Conservation (phyloP, 2,329 filamentous ascomycete species). For the Colletotrichum sp. region DNA sequence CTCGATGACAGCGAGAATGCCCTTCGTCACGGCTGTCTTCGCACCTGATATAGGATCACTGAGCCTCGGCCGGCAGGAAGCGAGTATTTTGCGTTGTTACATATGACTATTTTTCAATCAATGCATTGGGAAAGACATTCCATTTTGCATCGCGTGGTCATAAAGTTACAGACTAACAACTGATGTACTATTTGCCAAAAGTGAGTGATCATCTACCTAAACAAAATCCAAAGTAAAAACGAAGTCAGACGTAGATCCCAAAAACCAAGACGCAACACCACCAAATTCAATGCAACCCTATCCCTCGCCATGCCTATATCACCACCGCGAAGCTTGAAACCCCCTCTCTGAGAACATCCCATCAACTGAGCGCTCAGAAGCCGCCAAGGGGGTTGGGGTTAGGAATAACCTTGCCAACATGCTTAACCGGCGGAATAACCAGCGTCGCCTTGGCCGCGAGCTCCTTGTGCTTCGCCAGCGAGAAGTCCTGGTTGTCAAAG, state of each 20-base stretch:
- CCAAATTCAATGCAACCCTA: background rate
- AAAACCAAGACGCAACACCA: background rate
- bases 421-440: constrained; percentile 33
- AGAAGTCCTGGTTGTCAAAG: constrained; percentile 41
- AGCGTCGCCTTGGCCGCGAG: constrained; percentile 34
- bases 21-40: too few relatives aligned
- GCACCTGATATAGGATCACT: too few relatives aligned
- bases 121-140: too few relatives aligned
- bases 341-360: background rate
- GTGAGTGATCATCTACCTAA: background rate
- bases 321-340: background rate
- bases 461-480: constrained; percentile 39
- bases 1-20: too few relatives aligned
- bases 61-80: too few relatives aligned
- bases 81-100: too few relatives aligned
- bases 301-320: rapidly evolving
- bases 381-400: constrained; percentile 47
- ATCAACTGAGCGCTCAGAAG: constrained; percentile 24
- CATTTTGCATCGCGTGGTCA: too few relatives aligned
- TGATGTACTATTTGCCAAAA: too few relatives aligned
- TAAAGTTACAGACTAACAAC: background rate
- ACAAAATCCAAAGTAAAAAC: background rate
- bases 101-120: too few relatives aligned
- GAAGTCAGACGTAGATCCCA: background rate
- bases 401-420: constrained; percentile 40